Base-by-base conservation (phyloP, 2,329 filamentous ascomycete genomes). In the Westerdykella aurantiaca region DNA sequence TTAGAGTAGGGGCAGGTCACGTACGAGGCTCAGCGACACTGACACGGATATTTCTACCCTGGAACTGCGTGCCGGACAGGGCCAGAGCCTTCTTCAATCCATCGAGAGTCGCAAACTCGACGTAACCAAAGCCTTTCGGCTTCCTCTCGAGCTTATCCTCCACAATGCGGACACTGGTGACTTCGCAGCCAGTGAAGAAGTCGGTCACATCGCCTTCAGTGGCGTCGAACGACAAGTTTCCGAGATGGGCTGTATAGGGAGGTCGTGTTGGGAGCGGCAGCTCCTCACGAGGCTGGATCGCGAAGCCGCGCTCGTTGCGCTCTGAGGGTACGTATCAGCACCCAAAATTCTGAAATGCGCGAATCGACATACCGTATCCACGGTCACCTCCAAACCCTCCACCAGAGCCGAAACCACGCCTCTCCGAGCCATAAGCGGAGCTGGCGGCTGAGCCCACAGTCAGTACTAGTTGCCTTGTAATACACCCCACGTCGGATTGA, bases 71-170 rank as follows among this genome's bases (percentile, higher is more conserved):
- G 58, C 88, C 87, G 61, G 90, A 90, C 51, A 93, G 79, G 46
- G 82, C 81, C 52, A 98, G 79, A 44, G 93, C 93, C 71, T 89
- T 85, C 76, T 95, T 94, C 61, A 98, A 75, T 47, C 91, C 91
- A 39, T 97, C 91, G 37, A 93, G 73, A 41, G 82, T 84, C 54
- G 78, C 82, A 62, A 98, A 98, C 69, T 98, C 93, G 53, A 95
- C 91, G 68, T 98, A 98, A 49, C 91, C 93, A 61, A 98, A 98
- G 39, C 93, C 93, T 76, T 98, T 98, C 53, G 93, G 93, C 63
- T 90, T 89, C 69, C 85, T 82, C 65, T 93, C 86, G 68, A 95
- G 78, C 65, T 91, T 93, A 71, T 98, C 94, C 74, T 96, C 91
- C 52, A 98, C 95, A 60, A 98, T 89, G 61, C 93, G 87, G 54